Conservation (phyloP, 768 basidiomycete genomes). For the Dioszegia hungarica region DNA sequence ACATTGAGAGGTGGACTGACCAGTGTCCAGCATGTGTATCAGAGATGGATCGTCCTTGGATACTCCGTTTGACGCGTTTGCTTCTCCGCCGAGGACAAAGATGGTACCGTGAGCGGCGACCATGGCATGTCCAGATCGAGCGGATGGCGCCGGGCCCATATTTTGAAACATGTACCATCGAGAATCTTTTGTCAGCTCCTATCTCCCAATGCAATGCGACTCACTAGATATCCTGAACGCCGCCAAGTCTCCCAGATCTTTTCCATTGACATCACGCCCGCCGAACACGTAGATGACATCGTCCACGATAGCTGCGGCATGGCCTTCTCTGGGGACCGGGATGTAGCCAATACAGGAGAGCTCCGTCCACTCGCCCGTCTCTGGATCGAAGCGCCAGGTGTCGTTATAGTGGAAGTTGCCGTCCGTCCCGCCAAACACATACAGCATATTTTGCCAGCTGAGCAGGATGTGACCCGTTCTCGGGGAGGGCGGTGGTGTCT, state of each 20-base stretch:
- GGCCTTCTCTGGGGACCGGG: constrained; percentile 90
- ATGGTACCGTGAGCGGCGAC: constrained; percentile 77
- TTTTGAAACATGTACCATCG: constrained; percentile 99
- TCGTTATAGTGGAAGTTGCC: constrained; percentile 99
- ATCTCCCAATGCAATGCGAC: constrained; percentile 47
- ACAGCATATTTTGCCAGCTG: constrained; percentile 72
- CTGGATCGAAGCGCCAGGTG: constrained; percentile 88
- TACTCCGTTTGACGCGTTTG: constrained; percentile 59
- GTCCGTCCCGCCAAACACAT: constrained; percentile 97
- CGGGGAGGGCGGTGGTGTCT: constrained; percentile 59
- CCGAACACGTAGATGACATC: constrained; percentile 98
- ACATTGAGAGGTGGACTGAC: constrained; percentile 55
- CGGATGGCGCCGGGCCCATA: constrained; percentile 92
- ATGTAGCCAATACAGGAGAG: constrained; percentile 94
- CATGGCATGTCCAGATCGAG: constrained; percentile 97
- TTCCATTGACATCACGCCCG: constrained; percentile 92
- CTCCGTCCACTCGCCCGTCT: constrained; percentile 78
- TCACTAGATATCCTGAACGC: constrained; percentile 96
- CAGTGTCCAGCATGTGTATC: constrained; percentile 91
- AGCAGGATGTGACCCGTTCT: constrained; percentile 90
- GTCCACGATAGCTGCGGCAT: constrained; percentile 91
- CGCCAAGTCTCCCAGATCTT: constrained; percentile 87
- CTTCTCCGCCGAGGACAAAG: constrained; percentile 92
- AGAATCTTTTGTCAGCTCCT: constrained; percentile 60
- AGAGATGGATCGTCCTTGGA: constrained; percentile 72